Evolutionary conservation across 129 eudicot species (phyloP), one percentile per base, ranked within the genome.

Genomic region (Tanacetum coccineum): DNA sequence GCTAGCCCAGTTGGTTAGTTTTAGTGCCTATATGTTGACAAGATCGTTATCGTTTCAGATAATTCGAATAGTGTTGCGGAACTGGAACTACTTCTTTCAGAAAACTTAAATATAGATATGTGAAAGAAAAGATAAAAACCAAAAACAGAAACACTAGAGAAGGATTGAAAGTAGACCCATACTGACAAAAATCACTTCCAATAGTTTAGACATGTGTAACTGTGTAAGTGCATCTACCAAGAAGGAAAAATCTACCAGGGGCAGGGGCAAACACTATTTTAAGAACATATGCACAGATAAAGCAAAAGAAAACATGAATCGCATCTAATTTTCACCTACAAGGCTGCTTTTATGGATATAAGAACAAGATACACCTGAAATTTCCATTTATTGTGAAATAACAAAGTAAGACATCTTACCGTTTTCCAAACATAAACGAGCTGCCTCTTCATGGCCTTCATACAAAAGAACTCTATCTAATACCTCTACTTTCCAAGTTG

Each of bases 371-470:
- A 53, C 22, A 22, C 30, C 9, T 44, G 62, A 64, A 64, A 73
- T 28, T 67, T 67, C 52, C 60, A 66, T 18, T 70, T 46, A 47
- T 7, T 62, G 10, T 60, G 46, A 52, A 59, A 63, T 62, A 39
- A 25, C 9, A 39, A 26, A 1, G n/a, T 3, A 44, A 9, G 71
- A 21, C 53, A 28, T 17, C 79, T 75, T 73, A 88, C 98, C 98
- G 68, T 93, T 93, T 79, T 88, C 83, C 46, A 72, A 70, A 85
- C 96, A 93, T 67, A 93, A 64, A 32, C 65, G 79, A 74, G 88
- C 98, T 74, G 98, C 98, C 79, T 71, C 95, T 79, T 86, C 90
- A 80, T 89, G 82, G 69, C 91, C 95, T 83, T 93, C 98, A 62
- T 82, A 89, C 46, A 93, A 30, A 75, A 93, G 88, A 61, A 81